Evolutionary conservation across 345 rosid species (phyloP).

Genomic region (Psidium friedrichsthalianum): DNA sequence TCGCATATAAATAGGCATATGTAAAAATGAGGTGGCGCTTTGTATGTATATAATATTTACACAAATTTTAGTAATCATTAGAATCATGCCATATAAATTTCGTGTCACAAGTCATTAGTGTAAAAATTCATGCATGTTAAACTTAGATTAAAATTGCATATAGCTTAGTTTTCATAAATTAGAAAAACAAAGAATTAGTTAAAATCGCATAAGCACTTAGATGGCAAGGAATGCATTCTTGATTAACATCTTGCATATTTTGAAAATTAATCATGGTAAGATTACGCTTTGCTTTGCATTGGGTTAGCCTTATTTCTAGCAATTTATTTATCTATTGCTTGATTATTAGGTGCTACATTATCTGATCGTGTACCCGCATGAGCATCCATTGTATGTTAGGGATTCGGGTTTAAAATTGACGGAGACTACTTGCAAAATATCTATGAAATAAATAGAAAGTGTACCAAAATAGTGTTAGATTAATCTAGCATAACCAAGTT

Average conservation of each 20-base stretch:
- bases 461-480: too few relatives aligned
- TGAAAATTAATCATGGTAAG: neutral
- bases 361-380: neutral
- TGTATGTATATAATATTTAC: too few relatives aligned
- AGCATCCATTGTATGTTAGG: too few relatives aligned
- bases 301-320: neutral
- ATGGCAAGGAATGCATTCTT: neutral
- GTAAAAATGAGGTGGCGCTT: too few relatives aligned
- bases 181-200: neutral
- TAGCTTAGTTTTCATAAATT: neutral
- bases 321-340: neutral
- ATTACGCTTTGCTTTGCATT: neutral
- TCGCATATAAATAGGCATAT: too few relatives aligned
- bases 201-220: neutral
- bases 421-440: too few relatives aligned
- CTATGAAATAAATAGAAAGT: too few relatives aligned
- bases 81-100: neutral
- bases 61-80: too few relatives aligned
- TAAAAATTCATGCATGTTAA: neutral
- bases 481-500: too few relatives aligned
- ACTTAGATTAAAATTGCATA: neutral
- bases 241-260: neutral
- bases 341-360: neutral
- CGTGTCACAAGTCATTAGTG: neutral
- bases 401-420: too few relatives aligned